Percentiles rank a stretch among this genome's conserved stretches.
Evolutionary conservation across 257 asterid species (phyloP).

Genomic region (Osmanthus fragrans): DNA sequence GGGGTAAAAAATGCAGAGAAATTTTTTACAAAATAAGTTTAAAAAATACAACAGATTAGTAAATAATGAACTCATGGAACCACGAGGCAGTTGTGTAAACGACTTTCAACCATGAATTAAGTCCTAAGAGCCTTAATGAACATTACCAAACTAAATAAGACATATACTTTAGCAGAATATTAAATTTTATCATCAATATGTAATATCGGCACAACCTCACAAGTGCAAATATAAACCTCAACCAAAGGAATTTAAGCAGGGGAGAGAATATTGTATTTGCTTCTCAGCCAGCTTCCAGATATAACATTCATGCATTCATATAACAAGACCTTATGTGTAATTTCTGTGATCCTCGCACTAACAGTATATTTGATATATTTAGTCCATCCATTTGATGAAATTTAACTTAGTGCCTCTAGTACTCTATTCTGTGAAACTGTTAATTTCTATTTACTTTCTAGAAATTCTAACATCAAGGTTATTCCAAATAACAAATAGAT

Average conservation of each 20-base stretch:
- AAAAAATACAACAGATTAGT: background rate
- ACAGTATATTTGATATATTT: too few relatives aligned
- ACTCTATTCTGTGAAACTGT: too few relatives aligned
- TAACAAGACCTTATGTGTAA: background rate
- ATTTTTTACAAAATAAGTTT: slow-evolving; percentile 36
- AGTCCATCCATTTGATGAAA: background rate
- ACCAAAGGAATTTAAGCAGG: background rate
- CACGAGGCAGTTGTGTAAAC: background rate
- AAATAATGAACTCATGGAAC: slow-evolving; percentile 7
- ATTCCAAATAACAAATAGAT: background rate
- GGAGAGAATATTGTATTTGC: background rate
- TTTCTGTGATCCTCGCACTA: background rate
- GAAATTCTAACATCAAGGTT: background rate
- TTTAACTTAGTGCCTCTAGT: background rate
- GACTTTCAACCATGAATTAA: background rate
- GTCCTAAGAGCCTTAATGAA: background rate
- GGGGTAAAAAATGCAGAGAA: slow-evolving; percentile 43
- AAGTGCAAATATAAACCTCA: background rate
- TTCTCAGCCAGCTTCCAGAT: background rate
- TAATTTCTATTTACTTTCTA: background rate
- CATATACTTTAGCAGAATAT: background rate
- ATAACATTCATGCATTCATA: background rate
- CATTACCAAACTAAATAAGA: background rate
- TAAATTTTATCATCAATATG: background rate
- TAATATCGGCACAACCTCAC: slow-evolving; percentile 2